A percentile compares a stretch with the other conserved stretches of the same genome.
Evolutionary conservation across 2,329 filamentous ascomycete species (phyloP).

Genomic region (Claviceps pusilla): DNA sequence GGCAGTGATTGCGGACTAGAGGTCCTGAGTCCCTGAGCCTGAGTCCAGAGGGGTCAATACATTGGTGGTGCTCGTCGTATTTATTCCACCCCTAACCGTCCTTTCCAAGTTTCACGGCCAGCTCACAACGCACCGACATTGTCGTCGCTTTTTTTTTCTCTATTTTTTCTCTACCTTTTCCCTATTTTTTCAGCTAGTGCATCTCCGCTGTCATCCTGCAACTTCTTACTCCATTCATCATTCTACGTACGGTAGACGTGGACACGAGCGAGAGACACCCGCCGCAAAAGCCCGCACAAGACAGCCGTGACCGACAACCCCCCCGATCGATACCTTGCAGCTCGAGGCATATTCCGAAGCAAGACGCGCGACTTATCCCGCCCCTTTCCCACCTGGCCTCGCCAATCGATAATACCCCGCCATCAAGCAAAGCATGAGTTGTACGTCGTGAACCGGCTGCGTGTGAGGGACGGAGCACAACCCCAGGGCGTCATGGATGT

Average conservation of each 20-base stretch:
- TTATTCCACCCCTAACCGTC: slow-evolving; percentile 1
- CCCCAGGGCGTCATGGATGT: neutral
- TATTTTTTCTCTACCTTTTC: too few species aligned
- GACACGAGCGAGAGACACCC: neutral
- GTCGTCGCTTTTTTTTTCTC: neutral
- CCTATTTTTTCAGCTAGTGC: too few species aligned
- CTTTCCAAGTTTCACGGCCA: neutral
- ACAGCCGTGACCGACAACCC: neutral
- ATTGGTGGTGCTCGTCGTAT: neutral
- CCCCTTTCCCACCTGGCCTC: neutral
- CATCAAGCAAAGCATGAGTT: slow-evolving; percentile 16
- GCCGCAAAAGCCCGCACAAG: neutral
- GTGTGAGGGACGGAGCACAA: neutral
- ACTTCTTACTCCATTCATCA: neutral
- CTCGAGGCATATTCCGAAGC: neutral
- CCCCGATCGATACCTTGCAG: neutral
- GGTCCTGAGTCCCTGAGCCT: too few species aligned
- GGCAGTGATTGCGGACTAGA: too few species aligned
- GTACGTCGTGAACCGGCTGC: slow-evolving; percentile 13
- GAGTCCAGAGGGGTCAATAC: too few species aligned
- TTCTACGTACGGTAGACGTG: neutral
- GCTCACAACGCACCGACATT: neutral
- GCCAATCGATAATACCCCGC: slow-evolving; percentile 12
- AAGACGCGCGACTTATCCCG: neutral
- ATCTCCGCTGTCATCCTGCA: neutral